Conservation (phyloP, 176 grass and related monocot genomes). For the Rhynchospora pubera region DNA sequence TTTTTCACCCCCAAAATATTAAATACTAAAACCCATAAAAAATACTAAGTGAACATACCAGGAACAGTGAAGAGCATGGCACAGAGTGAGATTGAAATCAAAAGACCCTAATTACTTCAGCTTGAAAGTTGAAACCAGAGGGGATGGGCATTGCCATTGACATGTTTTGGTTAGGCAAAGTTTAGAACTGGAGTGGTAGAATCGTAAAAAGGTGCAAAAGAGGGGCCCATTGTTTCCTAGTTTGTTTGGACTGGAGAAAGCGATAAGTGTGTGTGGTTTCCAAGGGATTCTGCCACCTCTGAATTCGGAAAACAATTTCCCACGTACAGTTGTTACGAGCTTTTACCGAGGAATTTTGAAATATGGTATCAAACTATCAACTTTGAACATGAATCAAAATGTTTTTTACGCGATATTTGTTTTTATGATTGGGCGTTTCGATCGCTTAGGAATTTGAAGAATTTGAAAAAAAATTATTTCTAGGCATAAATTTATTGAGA, state of each 20-base stretch:
- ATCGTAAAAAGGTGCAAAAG: conserved; percentile 1
- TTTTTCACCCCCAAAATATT: neutral
- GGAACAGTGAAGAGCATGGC: conserved; percentile 13
- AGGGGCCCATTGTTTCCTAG: neutral
- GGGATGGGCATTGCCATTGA: neutral
- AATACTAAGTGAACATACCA: neutral
- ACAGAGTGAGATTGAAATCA: neutral
- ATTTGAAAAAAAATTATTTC: too few relatives aligned
- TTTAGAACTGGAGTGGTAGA: neutral
- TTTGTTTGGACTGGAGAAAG: neutral
- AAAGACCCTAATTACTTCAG: neutral
- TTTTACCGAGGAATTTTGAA: neutral
- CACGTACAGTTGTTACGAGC: neutral
- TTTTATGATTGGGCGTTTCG: too few relatives aligned
- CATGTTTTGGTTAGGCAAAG: neutral
- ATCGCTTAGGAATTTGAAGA: too few relatives aligned
- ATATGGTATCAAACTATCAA: neutral
- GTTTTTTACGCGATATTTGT: too few relatives aligned
- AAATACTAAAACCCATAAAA: neutral
- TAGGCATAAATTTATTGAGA: too few relatives aligned
- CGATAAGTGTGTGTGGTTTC: conserved; percentile 13
- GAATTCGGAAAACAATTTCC: neutral
- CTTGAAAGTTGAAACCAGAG: neutral
- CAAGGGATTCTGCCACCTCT: conserved; percentile 25
- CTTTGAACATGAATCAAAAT: too few relatives aligned